Evolutionary conservation across 2,329 filamentous ascomycete genomes (phyloP).

Genomic region (Fusarium nematophilum): DNA sequence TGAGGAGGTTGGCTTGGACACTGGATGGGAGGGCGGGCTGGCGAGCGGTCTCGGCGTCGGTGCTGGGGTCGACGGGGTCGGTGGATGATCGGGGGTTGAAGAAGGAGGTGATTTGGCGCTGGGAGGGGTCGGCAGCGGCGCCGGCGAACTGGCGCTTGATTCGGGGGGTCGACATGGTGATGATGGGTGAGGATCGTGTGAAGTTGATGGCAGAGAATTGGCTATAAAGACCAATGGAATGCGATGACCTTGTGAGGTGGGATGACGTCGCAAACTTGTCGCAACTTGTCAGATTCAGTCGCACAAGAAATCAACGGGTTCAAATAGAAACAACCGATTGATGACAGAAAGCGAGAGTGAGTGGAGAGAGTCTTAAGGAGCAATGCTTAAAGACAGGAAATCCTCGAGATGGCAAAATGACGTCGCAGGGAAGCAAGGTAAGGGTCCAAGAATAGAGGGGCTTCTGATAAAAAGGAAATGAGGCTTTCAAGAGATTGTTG

Average conservation of each 20-base stretch:
- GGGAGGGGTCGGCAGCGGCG: slow-evolving; percentile 66
- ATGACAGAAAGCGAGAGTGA: slow-evolving; percentile 3
- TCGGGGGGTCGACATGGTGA: slow-evolving; percentile 64
- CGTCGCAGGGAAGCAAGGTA: slow-evolving; percentile 24
- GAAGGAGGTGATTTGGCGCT: slow-evolving; percentile 74
- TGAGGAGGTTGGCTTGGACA: slow-evolving; percentile 85
- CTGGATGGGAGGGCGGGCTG: slow-evolving; percentile 68
- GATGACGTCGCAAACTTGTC: slow-evolving; percentile 11
- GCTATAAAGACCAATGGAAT: background rate
- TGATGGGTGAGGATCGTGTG: slow-evolving; percentile 4
- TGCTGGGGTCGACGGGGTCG: slow-evolving; percentile 42
- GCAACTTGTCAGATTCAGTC: background rate
- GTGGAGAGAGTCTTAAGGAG: slow-evolving; percentile 32
- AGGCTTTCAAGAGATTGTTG: slow-evolving; percentile 23
- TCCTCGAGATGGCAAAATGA: slow-evolving; percentile 18
- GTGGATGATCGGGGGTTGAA: slow-evolving; percentile 57
- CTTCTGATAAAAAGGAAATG: slow-evolving; percentile 13
- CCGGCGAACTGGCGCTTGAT: slow-evolving; percentile 72
- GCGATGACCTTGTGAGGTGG: background rate
- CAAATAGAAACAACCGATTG: slow-evolving; percentile 6
- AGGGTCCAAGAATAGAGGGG: slow-evolving; percentile 30
- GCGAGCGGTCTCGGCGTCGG: slow-evolving; percentile 39
- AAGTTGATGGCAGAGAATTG: background rate
- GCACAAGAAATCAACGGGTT: slow-evolving; percentile 5
- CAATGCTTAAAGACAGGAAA: slow-evolving; percentile 4